These are phyloP conservation scores for Debaryomycetaceae sp. DNA, from an alignment of 1,139 yeast genomes.

Conservation along the genomic window DNA sequence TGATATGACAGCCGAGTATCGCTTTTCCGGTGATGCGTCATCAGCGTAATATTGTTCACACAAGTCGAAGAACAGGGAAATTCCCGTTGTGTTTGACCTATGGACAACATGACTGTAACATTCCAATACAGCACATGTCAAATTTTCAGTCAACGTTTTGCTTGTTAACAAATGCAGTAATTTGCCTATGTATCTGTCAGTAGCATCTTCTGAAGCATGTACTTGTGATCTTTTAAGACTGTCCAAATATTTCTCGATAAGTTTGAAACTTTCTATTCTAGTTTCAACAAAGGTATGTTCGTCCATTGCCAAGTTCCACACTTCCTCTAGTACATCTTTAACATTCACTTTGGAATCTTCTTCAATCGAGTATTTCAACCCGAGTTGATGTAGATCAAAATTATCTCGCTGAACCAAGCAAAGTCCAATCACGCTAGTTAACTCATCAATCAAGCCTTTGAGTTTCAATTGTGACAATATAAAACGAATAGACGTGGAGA, in stretches of 20 bases:
- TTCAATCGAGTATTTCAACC: not conserved
- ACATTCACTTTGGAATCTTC: too few species aligned
- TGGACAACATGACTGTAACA: not conserved
- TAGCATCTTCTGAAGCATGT: too few species aligned
- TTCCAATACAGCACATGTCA: not conserved
- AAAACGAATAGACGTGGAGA: not conserved
- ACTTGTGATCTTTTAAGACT: not conserved
- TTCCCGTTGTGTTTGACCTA: not conserved
- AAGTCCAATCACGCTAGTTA: not conserved
- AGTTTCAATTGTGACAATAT: not conserved
- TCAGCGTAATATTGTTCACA: constrained; percentile 35
- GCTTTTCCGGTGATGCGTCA: constrained; percentile 38
- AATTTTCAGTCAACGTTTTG: not conserved
- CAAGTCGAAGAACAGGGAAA: constrained; percentile 14
- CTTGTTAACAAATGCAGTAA: too few species aligned
- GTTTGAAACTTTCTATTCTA: not conserved
- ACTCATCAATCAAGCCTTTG: not conserved
- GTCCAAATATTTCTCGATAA: not conserved
- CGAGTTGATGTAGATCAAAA: not conserved
- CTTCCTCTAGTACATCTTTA: not conserved
- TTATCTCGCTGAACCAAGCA: not conserved
- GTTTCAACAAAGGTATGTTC: not conserved
- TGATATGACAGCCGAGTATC: constrained; percentile 48
- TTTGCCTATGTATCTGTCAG: too few species aligned
- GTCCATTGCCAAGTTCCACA: not conserved